Evolutionary conservation across 2,329 filamentous ascomycete genomes (phyloP).

Genomic region (Rhinocladiella mackenziei): DNA sequence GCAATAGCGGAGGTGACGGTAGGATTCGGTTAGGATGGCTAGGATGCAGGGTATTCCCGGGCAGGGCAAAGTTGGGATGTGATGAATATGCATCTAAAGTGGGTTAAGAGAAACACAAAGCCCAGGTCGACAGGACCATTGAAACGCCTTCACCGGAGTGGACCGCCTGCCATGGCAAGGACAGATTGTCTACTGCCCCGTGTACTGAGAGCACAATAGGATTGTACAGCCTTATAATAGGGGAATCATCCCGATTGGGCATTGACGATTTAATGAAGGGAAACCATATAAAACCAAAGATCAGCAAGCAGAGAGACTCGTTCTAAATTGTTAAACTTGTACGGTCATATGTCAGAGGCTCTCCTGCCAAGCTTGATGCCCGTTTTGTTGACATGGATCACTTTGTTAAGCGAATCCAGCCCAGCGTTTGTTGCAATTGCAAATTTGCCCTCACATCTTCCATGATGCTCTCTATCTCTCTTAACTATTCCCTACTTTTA

Average conservation of each 20-base stretch:
- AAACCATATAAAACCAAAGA: no score
- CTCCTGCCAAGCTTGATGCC: slow-evolving; percentile 1
- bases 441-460: slow-evolving; percentile 13
- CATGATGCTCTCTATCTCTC: slow-evolving; percentile 4
- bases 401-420: slow-evolving; percentile 8
- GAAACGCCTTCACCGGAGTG: slow-evolving; percentile 3
- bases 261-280: no score
- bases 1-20: background rate
- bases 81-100: background rate
- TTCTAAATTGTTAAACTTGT: no score
- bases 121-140: slow-evolving; percentile 19
- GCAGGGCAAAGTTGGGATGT: no score
- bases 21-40: background rate
- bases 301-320: no score
- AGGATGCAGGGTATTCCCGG: no score
- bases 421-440: slow-evolving; percentile 4
- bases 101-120: slow-evolving; percentile 8
- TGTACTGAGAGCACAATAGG: background rate
- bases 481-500: slow-evolving; percentile 6
- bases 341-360: no score
- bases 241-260: no score
- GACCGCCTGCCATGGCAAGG: slow-evolving; percentile 5
- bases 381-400: slow-evolving; percentile 19
- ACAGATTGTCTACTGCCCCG: slow-evolving; percentile 6
- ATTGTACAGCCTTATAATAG: slow-evolving; percentile 19